phyloP scores from a whole-genome alignment of 768 basidiomycete genomes.

The Leccinum disarticulatum region DNA sequence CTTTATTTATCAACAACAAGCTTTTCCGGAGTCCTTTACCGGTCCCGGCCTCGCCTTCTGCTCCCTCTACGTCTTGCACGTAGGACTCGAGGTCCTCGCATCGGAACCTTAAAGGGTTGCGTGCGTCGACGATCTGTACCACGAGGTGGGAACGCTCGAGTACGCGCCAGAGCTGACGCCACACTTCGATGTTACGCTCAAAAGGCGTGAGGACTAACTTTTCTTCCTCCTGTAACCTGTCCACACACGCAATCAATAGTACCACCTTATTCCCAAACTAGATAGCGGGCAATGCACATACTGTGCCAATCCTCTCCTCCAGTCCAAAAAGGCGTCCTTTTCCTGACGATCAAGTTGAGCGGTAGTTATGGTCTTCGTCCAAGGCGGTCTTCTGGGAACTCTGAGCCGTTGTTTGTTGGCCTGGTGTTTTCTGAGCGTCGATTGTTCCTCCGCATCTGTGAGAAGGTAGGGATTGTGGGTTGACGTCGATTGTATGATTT shows the following conservation, averaged over 20 bases:
- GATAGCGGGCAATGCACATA: conserved; percentile 41
- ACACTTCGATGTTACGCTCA: conserved; percentile 96
- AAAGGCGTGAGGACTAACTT: conserved; percentile 92
- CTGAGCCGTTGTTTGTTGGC: conserved; percentile 73
- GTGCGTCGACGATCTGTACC: conserved; percentile 94
- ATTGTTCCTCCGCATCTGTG: conserved; percentile 77
- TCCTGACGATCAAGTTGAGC: conserved; percentile 86
- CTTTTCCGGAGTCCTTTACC: conserved; percentile 71
- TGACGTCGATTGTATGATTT: conserved; percentile 61
- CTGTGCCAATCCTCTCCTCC: conserved; percentile 91
- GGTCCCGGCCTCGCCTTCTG: conserved; percentile 78
- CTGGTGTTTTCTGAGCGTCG: conserved; percentile 67
- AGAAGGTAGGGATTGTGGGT: conserved; percentile 85
- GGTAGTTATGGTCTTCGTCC: conserved; percentile 80
- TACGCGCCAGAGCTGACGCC: conserved; percentile 98
- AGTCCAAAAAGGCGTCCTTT: conserved; percentile 86
- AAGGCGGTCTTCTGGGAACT: conserved; percentile 87
- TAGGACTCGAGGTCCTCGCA: conserved; percentile 91
- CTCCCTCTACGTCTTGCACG: conserved; percentile 78
- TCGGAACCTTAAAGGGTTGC: conserved; percentile 89
- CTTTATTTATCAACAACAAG: conserved; percentile 91
- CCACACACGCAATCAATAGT: not conserved
- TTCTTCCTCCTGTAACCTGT: conserved; percentile 83
- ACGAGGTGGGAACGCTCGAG: conserved; percentile 92
- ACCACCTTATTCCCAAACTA: not conserved